These are phyloP conservation scores for Xylaria scruposa DNA, from an alignment of 495 filamentous ascomycete species.

Conservation along the genomic window DNA sequence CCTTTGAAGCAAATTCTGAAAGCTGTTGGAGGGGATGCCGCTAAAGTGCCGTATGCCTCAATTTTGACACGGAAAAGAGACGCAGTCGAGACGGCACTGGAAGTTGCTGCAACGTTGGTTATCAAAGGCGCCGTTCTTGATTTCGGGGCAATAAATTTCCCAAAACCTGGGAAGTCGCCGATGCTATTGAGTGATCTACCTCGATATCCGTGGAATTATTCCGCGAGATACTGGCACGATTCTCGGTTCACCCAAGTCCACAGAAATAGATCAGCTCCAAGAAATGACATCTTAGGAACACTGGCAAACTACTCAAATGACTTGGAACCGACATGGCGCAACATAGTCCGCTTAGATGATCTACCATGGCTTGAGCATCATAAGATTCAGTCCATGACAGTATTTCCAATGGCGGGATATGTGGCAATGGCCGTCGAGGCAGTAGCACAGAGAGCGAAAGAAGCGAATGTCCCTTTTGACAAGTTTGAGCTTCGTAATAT, in stretches of 20 bases:
- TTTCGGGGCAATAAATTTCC: conserved; percentile 55
- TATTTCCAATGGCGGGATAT: conserved; percentile 70
- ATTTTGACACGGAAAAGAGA: conserved; percentile 51
- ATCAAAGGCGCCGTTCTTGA: conserved; percentile 52
- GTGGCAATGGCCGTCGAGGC: conserved; percentile 65
- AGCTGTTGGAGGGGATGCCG: conserved; percentile 41
- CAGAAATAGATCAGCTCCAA: conserved; percentile 49
- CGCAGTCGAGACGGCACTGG: conserved; percentile 51
- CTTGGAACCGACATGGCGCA: conserved; percentile 59
- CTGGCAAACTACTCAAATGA: conserved; percentile 54
- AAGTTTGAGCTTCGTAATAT: conserved; percentile 56
- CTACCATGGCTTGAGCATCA: conserved; percentile 63
- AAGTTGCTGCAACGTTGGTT: conserved; percentile 52
- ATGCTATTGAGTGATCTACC: conserved; percentile 51
- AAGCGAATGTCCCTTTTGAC: conserved; percentile 38
- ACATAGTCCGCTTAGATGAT: conserved; percentile 57
- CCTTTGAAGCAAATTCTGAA: conserved; percentile 66
- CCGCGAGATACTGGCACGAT: conserved; percentile 59
- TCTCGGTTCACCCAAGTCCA: conserved; percentile 59
- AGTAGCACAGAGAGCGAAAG: conserved; percentile 45
- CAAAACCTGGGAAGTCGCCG: conserved; percentile 40
- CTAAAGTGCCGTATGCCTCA: conserved; percentile 52
- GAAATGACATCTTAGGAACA: conserved; percentile 63
- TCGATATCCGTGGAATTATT: conserved; percentile 60
- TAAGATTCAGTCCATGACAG: conserved; percentile 51